phyloP scores from a whole-genome alignment of 345 rosid genomes.

The Noccaea bulbosa region DNA sequence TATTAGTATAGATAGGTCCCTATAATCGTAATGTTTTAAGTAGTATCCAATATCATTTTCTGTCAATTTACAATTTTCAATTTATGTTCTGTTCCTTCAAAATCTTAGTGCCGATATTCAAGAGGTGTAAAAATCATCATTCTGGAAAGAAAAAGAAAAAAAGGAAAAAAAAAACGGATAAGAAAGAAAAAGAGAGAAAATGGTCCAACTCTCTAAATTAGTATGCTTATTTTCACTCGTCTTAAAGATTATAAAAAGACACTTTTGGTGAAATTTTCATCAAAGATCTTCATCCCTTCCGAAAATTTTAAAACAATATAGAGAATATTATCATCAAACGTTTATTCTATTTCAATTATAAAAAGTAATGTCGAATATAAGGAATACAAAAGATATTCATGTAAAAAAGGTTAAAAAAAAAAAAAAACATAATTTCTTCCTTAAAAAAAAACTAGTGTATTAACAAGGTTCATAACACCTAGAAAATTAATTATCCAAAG shows the following conservation, averaged over 20 bases:
- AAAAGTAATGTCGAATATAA: no score
- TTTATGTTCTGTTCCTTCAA: background rate
- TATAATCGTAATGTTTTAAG: slow-evolving; percentile 15
- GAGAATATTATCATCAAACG: no score
- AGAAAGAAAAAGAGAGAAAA: background rate
- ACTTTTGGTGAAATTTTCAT: no score
- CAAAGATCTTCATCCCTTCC: no score
- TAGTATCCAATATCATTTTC: background rate
- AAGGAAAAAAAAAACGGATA: background rate
- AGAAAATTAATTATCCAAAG: slow-evolving; percentile 16
- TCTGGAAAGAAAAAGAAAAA: background rate
- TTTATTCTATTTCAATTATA: no score
- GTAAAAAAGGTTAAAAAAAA: no score
- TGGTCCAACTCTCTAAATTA: background rate
- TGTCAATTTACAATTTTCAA: background rate
- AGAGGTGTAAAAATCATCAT: background rate
- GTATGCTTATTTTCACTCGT: no score
- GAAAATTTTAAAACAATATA: no score
- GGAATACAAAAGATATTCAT: background rate
- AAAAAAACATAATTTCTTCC: no score
- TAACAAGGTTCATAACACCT: background rate
- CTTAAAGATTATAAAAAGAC: no score
- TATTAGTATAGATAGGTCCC: slow-evolving; percentile 27
- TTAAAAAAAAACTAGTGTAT: no score
- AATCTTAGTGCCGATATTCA: background rate